Base-by-base conservation (phyloP, 768 basidiomycete species). In the Pleurotus citrinopileatus region DNA sequence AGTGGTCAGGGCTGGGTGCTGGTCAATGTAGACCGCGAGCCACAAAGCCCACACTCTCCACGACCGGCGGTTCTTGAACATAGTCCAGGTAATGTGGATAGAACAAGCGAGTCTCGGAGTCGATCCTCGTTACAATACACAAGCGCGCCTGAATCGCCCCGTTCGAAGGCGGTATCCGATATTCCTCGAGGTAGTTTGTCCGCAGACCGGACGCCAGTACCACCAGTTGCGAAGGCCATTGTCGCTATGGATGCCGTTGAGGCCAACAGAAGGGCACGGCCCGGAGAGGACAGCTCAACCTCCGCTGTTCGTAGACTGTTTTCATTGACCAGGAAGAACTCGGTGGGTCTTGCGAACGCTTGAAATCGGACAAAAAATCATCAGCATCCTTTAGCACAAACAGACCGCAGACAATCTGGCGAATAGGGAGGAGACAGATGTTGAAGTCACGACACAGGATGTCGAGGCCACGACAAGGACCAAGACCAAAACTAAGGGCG, bases 1-100 rank as follows among this genome's bases (percentile, higher is more conserved):
- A 74, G 70, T 40, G 76, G 78, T 13, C 71, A 81, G 60, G 84
- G 84, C 22, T 86, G 84, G 84, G 84, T 86, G 2, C 69, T 86
- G 22, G 80, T 86, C 32, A 86, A 83, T 48, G 78, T 86, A 13
- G 83, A 83, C 55, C 73, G 75, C 26, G 68, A 69, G 22, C 20
- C 57, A 40, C 52, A 42, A 23, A 6, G 10, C 10, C 38, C 27
- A 36, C 12, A 5, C 15, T 43, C 52, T 2, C 48, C 48, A 9
- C 43, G 43, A 27, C 20, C n/a, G n/a, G 29, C 12, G 2, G 19
- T 34, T 19, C 32, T 26, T 26, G 34, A 29, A 36, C 48, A 44
- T 9, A 7, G 25, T 20, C 37, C 10, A 27, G 32, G 61, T 60
- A 42, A 64, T 62, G 45, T 58, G 61, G 43, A 22, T 12, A 65